Evolutionary conservation across 176 grass and related monocot genomes (phyloP).

Genomic region (Bonia amplexicaulis): DNA sequence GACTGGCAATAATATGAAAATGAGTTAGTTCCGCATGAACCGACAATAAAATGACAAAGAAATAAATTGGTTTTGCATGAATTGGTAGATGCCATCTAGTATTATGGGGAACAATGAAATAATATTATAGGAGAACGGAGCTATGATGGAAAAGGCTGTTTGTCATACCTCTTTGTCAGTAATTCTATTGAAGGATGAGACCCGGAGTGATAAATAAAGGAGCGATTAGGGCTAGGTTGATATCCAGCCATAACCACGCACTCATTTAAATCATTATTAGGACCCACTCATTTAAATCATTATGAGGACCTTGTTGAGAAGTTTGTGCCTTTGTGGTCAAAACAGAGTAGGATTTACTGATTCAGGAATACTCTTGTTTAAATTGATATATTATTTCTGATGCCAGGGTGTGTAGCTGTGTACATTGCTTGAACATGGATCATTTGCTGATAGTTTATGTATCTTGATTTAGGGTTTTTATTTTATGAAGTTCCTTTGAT

Average conservation of each 20-base stretch:
- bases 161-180: background rate
- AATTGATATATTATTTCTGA: background rate
- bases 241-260: background rate
- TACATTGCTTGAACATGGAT: background rate
- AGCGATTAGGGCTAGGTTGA: background rate
- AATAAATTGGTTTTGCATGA: background rate
- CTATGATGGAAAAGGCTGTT: background rate
- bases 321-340: slow-evolving; percentile 20
- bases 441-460: background rate
- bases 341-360: background rate
- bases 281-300: background rate
- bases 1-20: background rate
- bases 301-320: background rate
- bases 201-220: background rate
- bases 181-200: slow-evolving; percentile 5
- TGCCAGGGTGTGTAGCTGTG: background rate
- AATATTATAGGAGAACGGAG: background rate
- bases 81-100: background rate
- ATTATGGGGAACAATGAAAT: background rate
- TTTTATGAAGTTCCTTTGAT: background rate
- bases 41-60: background rate
- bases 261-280: background rate
- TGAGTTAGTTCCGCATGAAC: background rate
- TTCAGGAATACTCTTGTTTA: background rate
- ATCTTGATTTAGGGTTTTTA: slow-evolving; percentile 3